Percentiles rank a stretch among this genome's conserved stretches.
Evolutionary conservation across 257 asterid genomes (phyloP).

Genomic region (Primulina huaijiensis): DNA sequence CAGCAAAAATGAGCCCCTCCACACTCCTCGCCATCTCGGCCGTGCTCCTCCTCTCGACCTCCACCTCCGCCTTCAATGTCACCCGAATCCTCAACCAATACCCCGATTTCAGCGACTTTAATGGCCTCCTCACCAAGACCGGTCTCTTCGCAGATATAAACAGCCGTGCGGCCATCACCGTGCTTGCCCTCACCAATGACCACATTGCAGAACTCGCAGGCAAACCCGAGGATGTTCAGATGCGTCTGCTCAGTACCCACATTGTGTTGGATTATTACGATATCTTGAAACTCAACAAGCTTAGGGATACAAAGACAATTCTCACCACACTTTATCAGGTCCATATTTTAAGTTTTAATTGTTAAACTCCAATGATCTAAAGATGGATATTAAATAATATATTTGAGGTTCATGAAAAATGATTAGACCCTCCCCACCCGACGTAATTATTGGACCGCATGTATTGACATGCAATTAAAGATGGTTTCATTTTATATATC

Average conservation of each 20-base stretch:
- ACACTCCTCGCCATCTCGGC: conserved; percentile 22
- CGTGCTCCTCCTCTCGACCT: conserved; percentile 33
- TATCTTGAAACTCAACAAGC: conserved; percentile 41
- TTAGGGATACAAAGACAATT: conserved; percentile 31
- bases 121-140: conserved; percentile 37
- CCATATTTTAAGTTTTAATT: background rate
- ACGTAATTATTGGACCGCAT: no score
- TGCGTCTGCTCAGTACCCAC: conserved; percentile 52
- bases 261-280: conserved; percentile 73
- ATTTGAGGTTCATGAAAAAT: no score
- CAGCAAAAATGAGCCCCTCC: conserved; percentile 47
- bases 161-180: conserved; percentile 46
- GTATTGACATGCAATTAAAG: no score
- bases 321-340: conserved; percentile 58
- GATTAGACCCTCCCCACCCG: no score
- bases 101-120: conserved; percentile 54
- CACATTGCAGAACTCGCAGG: conserved; percentile 34
- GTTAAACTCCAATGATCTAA: no score
- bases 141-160: conserved; percentile 44
- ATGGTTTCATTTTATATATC: background rate
- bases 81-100: conserved; percentile 43
- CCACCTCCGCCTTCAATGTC: conserved; percentile 50
- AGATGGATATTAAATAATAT: no score
- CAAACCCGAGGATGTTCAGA: conserved; percentile 35
- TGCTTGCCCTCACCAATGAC: conserved; percentile 59